Evolutionary conservation across 2,329 filamentous ascomycete genomes (phyloP), one percentile per base, ranked within the genome.

Genomic region (Cryphonectria japonica): DNA sequence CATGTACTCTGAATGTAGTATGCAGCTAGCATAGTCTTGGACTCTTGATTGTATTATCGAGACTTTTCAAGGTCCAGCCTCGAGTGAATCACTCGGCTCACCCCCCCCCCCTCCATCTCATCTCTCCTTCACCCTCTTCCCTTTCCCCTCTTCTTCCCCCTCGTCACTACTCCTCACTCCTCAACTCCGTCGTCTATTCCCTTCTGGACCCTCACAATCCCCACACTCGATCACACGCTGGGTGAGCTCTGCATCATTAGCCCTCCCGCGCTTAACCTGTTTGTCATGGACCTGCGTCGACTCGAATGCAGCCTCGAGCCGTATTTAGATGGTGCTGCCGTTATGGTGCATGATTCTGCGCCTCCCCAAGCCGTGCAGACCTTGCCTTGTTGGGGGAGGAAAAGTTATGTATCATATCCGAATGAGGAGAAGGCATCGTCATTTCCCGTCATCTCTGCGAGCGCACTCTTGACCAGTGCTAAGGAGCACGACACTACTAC

Each of bases 231-330:
- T 71, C 63, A 63, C 70, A 61, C 67, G 63, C 67, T 71, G 67
- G 67, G 62, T 64, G 70, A 54, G 34, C 54, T 61, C 63, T 71
- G 70, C 70, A 71, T 69, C 63, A 66, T 66, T 71, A 69, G 70
- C 62, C 57, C 43, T 69, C 70, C 70, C 70, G 70, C 70, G 70
- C 70, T 71, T 71, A 57, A 71, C 70, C 68, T 54, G 57, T 50
- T 68, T 69, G 54, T 66, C 69, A 32, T 57, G 70, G 67, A 71
- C 70, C 70, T 67, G 70, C 70, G 60, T 71, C 57, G 59, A 43
- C 67, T 66, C 34, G 59, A 62, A 39, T 26, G 19, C 62, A 52
- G 41, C 29, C 41, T 61, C 26, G 41, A 61, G 54, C 61, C 41
- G 39, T 61, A 37, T 37, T 6, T n/a, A 46, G 43, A 61, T 32